phyloP scores from a whole-genome alignment of 306 rosid species.

The Spatholobus suberectus region DNA sequence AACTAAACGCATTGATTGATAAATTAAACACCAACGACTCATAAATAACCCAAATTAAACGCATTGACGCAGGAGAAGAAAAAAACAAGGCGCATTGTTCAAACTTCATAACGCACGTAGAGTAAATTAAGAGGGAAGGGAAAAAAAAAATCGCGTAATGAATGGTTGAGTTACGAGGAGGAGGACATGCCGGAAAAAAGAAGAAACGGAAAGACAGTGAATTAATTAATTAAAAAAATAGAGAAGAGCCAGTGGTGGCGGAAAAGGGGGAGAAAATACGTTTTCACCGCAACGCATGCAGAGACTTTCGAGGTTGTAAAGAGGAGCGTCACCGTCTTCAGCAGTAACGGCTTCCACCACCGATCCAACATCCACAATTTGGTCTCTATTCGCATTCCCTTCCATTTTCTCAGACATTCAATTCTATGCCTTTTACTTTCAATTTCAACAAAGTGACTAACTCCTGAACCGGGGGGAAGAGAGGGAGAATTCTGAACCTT shows the following conservation, averaged over 20 bases:
- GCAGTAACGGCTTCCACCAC: constrained; percentile 87
- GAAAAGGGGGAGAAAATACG: constrained; percentile 45
- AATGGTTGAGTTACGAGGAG: neutral
- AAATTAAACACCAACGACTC: neutral
- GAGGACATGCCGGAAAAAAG: neutral
- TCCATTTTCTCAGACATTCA: constrained; percentile 35
- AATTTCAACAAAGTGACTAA: neutral
- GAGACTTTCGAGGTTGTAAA: constrained; percentile 78
- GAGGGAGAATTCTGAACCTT: neutral
- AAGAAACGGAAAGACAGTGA: neutral
- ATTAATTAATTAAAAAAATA: too few species aligned
- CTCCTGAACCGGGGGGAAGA: neutral
- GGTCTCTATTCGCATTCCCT: constrained; percentile 35
- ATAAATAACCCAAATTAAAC: neutral
- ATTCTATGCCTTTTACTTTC: neutral
- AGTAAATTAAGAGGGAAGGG: neutral
- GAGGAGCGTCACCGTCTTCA: constrained; percentile 65
- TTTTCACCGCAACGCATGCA: constrained; percentile 93
- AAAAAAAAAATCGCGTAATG: neutral
- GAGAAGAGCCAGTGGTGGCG: neutral
- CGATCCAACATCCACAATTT: constrained; percentile 78
- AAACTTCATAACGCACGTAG: neutral
- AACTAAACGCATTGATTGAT: neutral
- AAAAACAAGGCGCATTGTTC: neutral
- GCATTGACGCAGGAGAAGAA: neutral